Evolutionary conservation across 2,329 filamentous ascomycete species (phyloP).

Genomic region (Cladosporium sp.): DNA sequence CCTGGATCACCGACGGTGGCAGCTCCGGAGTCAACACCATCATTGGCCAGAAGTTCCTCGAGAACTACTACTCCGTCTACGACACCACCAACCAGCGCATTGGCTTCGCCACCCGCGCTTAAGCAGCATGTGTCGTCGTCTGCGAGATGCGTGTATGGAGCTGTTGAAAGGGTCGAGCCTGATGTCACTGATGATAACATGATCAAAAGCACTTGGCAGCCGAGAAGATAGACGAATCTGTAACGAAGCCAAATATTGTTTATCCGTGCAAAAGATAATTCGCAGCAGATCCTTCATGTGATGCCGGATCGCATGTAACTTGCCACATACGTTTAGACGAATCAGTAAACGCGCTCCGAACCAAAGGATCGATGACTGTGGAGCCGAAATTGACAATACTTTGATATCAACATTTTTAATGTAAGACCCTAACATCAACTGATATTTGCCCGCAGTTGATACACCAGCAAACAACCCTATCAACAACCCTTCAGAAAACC

Average conservation of each 20-base stretch:
- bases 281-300: not conserved
- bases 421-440: not conserved
- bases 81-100: constrained; percentile 26
- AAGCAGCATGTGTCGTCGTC: not conserved
- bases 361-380: not conserved
- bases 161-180: not conserved
- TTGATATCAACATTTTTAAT: not conserved
- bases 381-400: not conserved
- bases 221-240: not conserved
- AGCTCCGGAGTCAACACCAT: constrained; percentile 24
- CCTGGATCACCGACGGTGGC: constrained; percentile 27
- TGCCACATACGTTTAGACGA: not conserved
- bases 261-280: not conserved
- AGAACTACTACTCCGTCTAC: constrained; percentile 27
- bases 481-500: not conserved
- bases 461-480: not conserved
- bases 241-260: not conserved
- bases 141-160: not conserved
- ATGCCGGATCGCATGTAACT: not conserved
- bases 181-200: not conserved
- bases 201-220: not conserved
- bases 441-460: not conserved
- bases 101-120: constrained; percentile 24
- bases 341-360: not conserved
- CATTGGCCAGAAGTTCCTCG: constrained; percentile 27